Evolutionary conservation across 352 stramenopile genomes (phyloP).

Genomic region (Saprolegnia diclina): DNA sequence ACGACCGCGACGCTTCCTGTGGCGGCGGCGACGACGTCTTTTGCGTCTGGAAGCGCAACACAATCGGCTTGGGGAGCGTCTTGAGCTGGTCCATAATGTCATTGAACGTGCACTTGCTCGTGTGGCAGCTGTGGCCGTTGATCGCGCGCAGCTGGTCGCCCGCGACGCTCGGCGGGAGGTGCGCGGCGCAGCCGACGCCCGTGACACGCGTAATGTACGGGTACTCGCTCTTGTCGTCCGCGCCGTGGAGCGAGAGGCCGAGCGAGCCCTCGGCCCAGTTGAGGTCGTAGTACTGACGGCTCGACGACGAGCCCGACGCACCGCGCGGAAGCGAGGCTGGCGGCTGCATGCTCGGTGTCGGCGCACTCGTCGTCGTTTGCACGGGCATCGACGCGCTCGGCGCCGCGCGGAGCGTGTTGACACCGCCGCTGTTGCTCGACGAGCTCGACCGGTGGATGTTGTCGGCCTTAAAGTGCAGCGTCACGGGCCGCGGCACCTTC

Average conservation of each 20-base stretch:
- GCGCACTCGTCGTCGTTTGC: conserved; percentile 24
- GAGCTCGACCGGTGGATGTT: conserved; percentile 33
- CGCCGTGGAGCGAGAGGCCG: conserved; percentile 66
- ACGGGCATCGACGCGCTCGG: neutral
- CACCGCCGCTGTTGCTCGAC: conserved; percentile 24
- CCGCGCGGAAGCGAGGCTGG: neutral
- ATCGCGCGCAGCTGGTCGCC: conserved; percentile 75
- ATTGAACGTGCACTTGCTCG: conserved; percentile 78
- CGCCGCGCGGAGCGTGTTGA: neutral
- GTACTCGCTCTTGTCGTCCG: conserved; percentile 67
- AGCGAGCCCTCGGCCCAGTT: conserved; percentile 75
- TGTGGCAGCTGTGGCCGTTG: conserved; percentile 71
- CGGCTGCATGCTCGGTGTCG: neutral
- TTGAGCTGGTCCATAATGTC: conserved; percentile 85
- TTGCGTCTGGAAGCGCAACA: conserved; percentile 55
- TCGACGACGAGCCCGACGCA: neutral
- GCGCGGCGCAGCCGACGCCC: conserved; percentile 67
- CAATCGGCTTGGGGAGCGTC: conserved; percentile 80
- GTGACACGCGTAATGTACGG: conserved; percentile 84
- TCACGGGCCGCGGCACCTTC: conserved; percentile 69
- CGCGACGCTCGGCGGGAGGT: conserved; percentile 66
- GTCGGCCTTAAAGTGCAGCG: conserved; percentile 59
- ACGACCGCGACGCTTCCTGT: conserved; percentile 33
- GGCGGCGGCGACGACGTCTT: no score
- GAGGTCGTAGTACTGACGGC: conserved; percentile 69